Base-by-base conservation (phyloP, 1,139 yeast species). In the Candida pseudoviswanathii region DNA sequence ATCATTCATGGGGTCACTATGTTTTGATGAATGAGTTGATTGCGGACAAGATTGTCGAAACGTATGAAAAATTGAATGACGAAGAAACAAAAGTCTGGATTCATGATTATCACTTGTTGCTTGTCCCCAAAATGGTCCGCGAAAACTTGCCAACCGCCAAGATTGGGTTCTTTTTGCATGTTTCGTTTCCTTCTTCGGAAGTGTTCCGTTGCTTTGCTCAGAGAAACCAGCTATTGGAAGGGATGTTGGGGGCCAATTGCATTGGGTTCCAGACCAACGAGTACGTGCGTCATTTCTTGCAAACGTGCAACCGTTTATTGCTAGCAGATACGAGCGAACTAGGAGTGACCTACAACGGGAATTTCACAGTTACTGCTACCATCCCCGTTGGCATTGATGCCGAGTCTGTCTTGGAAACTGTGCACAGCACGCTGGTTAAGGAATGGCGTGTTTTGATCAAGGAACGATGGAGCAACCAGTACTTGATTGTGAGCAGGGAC, bases 131-230 rank as follows among this genome's bases (percentile, higher is more conserved):
- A 52, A 86, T 94, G 95, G 77, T 94, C 5, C 79, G 97, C 56
- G 78, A 83, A 50, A 71, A 78, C 55, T 68, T 91, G 25, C 97
- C 97, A 10, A 67, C 82, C 52, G 98, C 96, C 3, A 84, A 88
- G 57, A 91, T 95, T 58, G 98, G 97, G 0, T 86, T 94, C 58
- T 94, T 90, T 67, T 73, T 94, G 51, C 99, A 95, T 62, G 91
- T 94, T 24, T 89, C 98, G 1, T 94, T 94, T 73, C 99, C 99
- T 5, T 89, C 97, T 2, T 85, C 95, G 44, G 99, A 94, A 67
- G 96, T 94, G 3, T 95, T 94, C 70, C 78, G 98, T 56, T 92
- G 98, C 62, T 78, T 94, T 55, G 97, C 98, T 1, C 95, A 90
- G 62, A 78, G 99, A 60, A 84, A 81, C 48, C 81, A 81, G 29